Conservation (phyloP, 176 grass and related monocot species). For the Phragmites australis region DNA sequence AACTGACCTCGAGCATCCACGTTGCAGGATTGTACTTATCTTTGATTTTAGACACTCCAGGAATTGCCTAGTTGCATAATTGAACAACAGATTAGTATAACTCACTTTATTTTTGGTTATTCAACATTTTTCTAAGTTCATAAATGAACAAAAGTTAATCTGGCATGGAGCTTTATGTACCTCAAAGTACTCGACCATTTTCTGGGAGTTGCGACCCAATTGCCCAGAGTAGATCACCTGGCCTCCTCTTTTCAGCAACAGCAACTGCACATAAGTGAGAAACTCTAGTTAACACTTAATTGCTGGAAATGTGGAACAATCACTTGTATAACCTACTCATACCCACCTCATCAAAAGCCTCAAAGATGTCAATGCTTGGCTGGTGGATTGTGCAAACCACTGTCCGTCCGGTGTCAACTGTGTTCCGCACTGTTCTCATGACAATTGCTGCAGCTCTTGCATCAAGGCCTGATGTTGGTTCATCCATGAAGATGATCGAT, state of each 20-base stretch:
- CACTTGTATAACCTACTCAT: slow-evolving; percentile 12
- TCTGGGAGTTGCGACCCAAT: slow-evolving; percentile 77
- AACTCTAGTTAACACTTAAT: neutral
- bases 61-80: slow-evolving; percentile 68
- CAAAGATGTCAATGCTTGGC: slow-evolving; percentile 99
- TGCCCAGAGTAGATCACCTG: slow-evolving; percentile 92
- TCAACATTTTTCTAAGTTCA: neutral
- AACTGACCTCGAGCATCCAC: slow-evolving; percentile 98
- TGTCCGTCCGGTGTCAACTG: slow-evolving; percentile 93
- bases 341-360: slow-evolving; percentile 92
- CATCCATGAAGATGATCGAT: slow-evolving; percentile 99
- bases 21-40: slow-evolving; percentile 96
- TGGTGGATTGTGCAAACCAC: slow-evolving; percentile 99
- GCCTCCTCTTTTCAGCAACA: slow-evolving; percentile 97
- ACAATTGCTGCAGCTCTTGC: slow-evolving; percentile 98
- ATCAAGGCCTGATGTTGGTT: slow-evolving; percentile 98
- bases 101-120: neutral
- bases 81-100: slow-evolving; percentile 20
- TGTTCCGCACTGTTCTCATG: slow-evolving; percentile 98
- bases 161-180: slow-evolving; percentile 41
- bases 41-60: slow-evolving; percentile 91
- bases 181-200: slow-evolving; percentile 94
- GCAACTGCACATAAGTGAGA: slow-evolving; percentile 48
- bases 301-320: slow-evolving; percentile 5
- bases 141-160: neutral